phyloP scores from a whole-genome alignment of 2,329 filamentous ascomycete genomes.

The Claviceps quebecensis region DNA sequence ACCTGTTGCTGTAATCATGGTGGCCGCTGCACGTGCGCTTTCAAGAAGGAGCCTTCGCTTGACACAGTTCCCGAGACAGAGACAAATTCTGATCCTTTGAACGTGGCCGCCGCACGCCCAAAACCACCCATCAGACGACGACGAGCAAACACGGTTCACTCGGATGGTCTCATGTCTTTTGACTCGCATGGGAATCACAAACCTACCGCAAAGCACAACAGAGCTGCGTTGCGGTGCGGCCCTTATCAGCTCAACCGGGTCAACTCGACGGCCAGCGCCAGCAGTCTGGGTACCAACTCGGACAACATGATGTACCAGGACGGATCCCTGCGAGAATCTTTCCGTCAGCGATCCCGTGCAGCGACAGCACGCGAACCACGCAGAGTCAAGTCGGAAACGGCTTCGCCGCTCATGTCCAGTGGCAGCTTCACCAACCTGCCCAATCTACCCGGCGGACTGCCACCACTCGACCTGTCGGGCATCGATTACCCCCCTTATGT shows the following conservation, averaged over 20 bases:
- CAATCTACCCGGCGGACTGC: slow-evolving; percentile 37
- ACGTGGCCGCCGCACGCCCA: slow-evolving; percentile 17
- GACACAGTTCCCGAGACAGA: slow-evolving; percentile 52
- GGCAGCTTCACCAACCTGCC: slow-evolving; percentile 37
- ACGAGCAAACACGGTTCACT: slow-evolving; percentile 48
- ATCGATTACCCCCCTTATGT: slow-evolving; percentile 38
- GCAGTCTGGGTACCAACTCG: slow-evolving; percentile 31
- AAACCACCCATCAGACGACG: slow-evolving; percentile 35
- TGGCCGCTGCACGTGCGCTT: slow-evolving; percentile 48
- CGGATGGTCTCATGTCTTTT: slow-evolving; percentile 43
- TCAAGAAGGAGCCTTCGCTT: slow-evolving; percentile 46
- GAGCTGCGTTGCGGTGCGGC: slow-evolving; percentile 45
- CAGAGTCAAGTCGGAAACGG: slow-evolving; percentile 45
- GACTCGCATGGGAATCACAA: slow-evolving; percentile 53
- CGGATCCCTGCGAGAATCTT: slow-evolving; percentile 18
- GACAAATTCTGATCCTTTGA: slow-evolving; percentile 33
- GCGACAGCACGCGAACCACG: slow-evolving; percentile 32
- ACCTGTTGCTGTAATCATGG: slow-evolving; percentile 60
- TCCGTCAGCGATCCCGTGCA: slow-evolving; percentile 20
- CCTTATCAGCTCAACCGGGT: slow-evolving; percentile 47
- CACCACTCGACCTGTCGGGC: slow-evolving; percentile 43
- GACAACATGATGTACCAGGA: slow-evolving; percentile 27
- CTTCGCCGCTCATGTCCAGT: slow-evolving; percentile 41
- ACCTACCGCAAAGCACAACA: slow-evolving; percentile 45
- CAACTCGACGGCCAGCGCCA: slow-evolving; percentile 41